Conservation (phyloP, 1,284 basidiomycete species). For the Trichosporon coremiiforme region DNA sequence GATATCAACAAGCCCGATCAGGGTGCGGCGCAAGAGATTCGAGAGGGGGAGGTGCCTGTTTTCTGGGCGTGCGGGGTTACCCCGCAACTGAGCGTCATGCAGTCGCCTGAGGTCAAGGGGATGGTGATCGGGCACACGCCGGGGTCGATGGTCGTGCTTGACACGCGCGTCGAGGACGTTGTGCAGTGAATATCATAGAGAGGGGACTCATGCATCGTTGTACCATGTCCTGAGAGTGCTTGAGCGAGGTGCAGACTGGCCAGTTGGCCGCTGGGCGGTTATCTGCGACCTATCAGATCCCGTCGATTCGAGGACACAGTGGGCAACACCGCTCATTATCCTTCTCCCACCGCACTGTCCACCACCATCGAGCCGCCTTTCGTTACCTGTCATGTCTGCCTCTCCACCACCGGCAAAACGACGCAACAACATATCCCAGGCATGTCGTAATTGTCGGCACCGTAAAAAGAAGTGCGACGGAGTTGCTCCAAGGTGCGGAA, state of each 20-base stretch:
- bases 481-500: conserved; percentile 41
- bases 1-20: conserved; percentile 42
- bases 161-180: conserved; percentile 34
- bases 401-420: neutral
- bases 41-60: conserved; percentile 46
- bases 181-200: neutral
- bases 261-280: neutral
- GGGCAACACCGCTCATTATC: neutral
- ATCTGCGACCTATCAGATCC: neutral
- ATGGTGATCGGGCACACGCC: conserved; percentile 41
- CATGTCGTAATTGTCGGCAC: conserved; percentile 30
- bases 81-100: conserved; percentile 43
- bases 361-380: neutral
- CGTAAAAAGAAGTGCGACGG: conserved; percentile 50
- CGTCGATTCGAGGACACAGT: neutral
- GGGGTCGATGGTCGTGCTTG: conserved; percentile 46
- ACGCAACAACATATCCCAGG: conserved; percentile 21
- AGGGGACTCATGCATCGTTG: neutral
- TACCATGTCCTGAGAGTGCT: neutral
- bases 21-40: conserved; percentile 38
- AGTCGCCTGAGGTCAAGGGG: conserved; percentile 32
- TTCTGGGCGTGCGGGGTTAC: conserved; percentile 52
- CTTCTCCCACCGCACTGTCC: neutral
- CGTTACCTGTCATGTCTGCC: neutral
- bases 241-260: neutral